Evolutionary conservation across 192 early-diverging fungal species (phyloP), one percentile per base, ranked within the genome.

Genomic region (Mortierella alpina): DNA sequence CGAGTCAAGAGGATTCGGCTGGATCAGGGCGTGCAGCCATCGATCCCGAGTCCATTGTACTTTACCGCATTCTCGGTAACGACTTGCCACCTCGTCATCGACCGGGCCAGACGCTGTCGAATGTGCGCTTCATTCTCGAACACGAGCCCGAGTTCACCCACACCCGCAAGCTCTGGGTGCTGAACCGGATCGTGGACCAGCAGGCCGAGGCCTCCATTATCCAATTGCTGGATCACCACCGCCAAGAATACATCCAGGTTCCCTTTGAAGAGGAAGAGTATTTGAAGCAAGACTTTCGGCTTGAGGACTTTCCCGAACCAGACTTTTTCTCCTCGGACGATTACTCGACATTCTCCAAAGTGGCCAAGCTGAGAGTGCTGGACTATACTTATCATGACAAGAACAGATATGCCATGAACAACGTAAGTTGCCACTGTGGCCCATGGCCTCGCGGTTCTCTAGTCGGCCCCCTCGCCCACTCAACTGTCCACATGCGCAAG

Each of bases 401-500:
- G 80, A 91, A 91, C 63, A 40, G 86, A 44, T 91, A 91, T 73
- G 90, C 84, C 54, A 91, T 91, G 90, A 91, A 91, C 73, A 91
- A 91, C 75, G 89, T 90, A 86, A 85, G 83, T 66, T 31, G 31
- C 31, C 1, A 31, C n/a, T n/a, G n/a, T n/a, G n/a, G 31, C 31
- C 31, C 31, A 31, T 31, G 3, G 31, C 31, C 31, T 31, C 31
- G 31, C 31, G 31, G 31, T 31, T 31, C 31, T 31, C 31, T 31
- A 31, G 31, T 31, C 31, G 31, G 31, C 31, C 31, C 31, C 31
- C 31, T 31, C 31, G 31, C 31, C 31, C 31, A 31, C 31, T 31
- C 31, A 31, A 31, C 31, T 31, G 31, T 31, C 31, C 31, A 31
- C 31, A 31, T 31, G 31, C 31, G 31, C 31, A 31, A 31, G 31